phyloP scores from a whole-genome alignment of 176 grass and related monocot genomes.

The Oryza coarctata region DNA sequence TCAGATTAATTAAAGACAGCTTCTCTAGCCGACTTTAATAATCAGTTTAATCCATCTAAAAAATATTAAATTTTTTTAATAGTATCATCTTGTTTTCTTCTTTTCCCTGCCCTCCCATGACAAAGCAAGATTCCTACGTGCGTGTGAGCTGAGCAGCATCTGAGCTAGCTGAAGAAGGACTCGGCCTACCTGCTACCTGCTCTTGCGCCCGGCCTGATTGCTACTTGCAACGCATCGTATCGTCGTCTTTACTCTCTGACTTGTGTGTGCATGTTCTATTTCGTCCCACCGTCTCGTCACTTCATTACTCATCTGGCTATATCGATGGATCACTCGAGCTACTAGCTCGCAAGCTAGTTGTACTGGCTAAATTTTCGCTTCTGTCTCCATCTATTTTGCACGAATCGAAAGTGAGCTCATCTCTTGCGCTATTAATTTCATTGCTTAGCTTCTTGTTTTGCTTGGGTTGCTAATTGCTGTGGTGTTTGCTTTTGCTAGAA shows the following conservation, averaged over 20 bases:
- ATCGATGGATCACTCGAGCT: slow-evolving; percentile 18
- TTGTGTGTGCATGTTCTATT: background rate
- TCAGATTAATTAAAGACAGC: too few relatives aligned
- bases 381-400: slow-evolving; percentile 22
- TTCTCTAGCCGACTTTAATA: too few relatives aligned
- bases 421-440: slow-evolving; percentile 5
- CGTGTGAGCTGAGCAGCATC: background rate
- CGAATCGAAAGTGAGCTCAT: slow-evolving; percentile 24
- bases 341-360: background rate
- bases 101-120: slow-evolving; percentile 21
- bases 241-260: background rate
- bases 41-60: too few relatives aligned
- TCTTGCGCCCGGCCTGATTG: background rate
- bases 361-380: background rate
- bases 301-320: background rate
- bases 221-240: slow-evolving; percentile 35
- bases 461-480: background rate
- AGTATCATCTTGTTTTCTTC: slow-evolving; percentile 40
- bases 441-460: background rate
- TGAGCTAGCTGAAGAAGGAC: background rate
- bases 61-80: too few relatives aligned
- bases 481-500: background rate
- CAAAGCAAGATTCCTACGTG: slow-evolving; percentile 58
- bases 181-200: background rate
- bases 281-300: background rate